Evolutionary conservation across 371 early-diverging fungal species (phyloP).

Genomic region (Apophysomyces trapeziformis): DNA sequence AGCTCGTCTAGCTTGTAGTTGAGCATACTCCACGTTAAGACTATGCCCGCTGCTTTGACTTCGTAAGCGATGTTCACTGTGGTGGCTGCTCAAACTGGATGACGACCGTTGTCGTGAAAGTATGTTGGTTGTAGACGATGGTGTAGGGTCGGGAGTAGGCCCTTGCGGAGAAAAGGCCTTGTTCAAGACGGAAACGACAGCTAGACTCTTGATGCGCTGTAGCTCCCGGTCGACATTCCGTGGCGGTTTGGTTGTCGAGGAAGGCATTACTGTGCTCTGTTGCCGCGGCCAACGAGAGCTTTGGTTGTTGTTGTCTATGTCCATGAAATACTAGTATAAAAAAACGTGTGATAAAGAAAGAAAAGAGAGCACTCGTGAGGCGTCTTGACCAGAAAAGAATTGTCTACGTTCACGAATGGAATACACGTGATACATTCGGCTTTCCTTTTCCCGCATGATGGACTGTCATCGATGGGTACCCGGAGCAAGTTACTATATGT

Average conservation of each 20-base stretch:
- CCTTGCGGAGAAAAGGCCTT: slow-evolving; percentile 24
- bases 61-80: slow-evolving; percentile 5
- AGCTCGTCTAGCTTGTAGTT: not conserved
- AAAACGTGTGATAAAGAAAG: not conserved
- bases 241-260: not conserved
- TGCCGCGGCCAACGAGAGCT: not conserved
- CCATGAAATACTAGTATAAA: not conserved
- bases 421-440: not conserved
- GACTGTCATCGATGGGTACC: not conserved
- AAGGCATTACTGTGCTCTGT: not conserved
- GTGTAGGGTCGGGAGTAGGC: slow-evolving; percentile 14
- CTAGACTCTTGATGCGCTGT: slow-evolving; percentile 36
- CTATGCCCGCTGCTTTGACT: not conserved
- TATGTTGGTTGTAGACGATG: not conserved
- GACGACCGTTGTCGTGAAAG: slow-evolving; percentile 4
- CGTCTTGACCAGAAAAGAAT: not conserved
- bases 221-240: slow-evolving; percentile 33
- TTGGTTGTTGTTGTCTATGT: not conserved
- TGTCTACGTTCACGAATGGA: too few species aligned
- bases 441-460: slow-evolving; percentile 4
- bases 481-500: too few species aligned
- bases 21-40: slow-evolving; percentile 5
- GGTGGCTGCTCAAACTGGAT: slow-evolving; percentile 10
- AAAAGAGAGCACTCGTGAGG: slow-evolving; percentile 1
- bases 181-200: slow-evolving; percentile 37